Evolutionary conservation across 1,139 yeast species (phyloP), one percentile per base, ranked within the genome.

Genomic region (Wickerhamomyces sp.): DNA sequence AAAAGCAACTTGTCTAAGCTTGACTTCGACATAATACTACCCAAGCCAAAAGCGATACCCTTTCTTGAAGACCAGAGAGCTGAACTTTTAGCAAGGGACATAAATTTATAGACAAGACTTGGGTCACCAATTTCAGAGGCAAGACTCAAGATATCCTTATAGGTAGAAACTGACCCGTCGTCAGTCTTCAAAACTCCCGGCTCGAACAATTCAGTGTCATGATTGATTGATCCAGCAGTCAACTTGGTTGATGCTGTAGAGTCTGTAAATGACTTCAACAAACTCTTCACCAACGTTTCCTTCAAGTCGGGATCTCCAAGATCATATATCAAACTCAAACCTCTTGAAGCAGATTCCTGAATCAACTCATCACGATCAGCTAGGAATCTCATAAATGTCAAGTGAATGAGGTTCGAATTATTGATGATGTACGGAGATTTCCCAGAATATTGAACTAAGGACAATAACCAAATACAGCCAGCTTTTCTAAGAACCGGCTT

Each of bases 41-140:
- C 94, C 34, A 93, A 71, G 0, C 98, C 97, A 68, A 88, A 91
- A 0, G 98, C 98, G 60, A 91, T 82, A 44, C 98, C 98, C 54
- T 87, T 87, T 60, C 96, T 74, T 0, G 97, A 87, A 0, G 95
- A 80, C 98, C 99, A 93, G 34, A 91, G 68, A 0, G 95, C 82
- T 0, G 96, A 86, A 45, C 84, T 84, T 51, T 88, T 85, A 0
- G 98, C 96, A 46, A 93, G 68, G 0, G 96, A 82, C 96, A 93
- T 89, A 60, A 93, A 93, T 59, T 90, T 88, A 64, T 93, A 93
- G 7, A 93, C 96, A 55, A 93, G 75, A 58, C 95, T 79, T 23
- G 98, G 96, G 63, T 93, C 97, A 37, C 98, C 98, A 6, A 90
- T 94, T 60, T 93, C 98, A 2, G 94, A 81, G 0, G 98, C 98